Evolutionary conservation across 768 basidiomycete species (phyloP), one percentile per base, ranked within the genome.

Genomic region (Agaricus subrufescens): DNA sequence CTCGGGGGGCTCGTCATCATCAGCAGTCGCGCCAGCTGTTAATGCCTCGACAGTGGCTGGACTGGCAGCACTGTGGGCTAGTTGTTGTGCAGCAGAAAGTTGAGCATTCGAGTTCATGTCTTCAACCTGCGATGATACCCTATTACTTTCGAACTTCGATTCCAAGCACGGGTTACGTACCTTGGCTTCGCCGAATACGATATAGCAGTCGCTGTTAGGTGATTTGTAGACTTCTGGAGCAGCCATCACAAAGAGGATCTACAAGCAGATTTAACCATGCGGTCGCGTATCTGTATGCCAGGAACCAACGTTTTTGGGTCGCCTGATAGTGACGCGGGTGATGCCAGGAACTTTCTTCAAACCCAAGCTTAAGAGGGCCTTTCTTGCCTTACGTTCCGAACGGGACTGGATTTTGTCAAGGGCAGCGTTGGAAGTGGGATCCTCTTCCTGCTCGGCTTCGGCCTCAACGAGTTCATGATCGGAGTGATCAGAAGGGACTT

Each of bases 141-240:
- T 3, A 14, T 50, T 27, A 29, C 8, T 37, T n/a, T 23, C 14
- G 5, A 53, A 43, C 6, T 19, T 29, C 44, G 30, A n/a, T 40
- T 9, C 14, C 26, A 46, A 39, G 26, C 15, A 38, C 2, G 39
- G 40, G 52, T 14, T 30, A 59, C 58, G 65, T 58, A 88, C 88
- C 84, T 94, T 94, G 54, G 91, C 95, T 79, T 98, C 97, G 61
- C 97, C 97, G 65, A 98, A 99, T 61, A 99, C 94, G 69, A 99
- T 93, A 81, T 99, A 98, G 74, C 90, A 93, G 75, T 99, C 97
- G 68, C 92, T 94, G 75, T 93, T 94, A 43, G 89, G 86, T 49
- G 91, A 94, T 80, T 98, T 98, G 86, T 91, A 99, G 52, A 99
- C 97, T 61, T 99, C 97, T 38, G 97, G 97, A 50, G 87, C 78